phyloP scores from a whole-genome alignment of 495 filamentous ascomycete genomes.

The Lophiostoma macrostomum region DNA sequence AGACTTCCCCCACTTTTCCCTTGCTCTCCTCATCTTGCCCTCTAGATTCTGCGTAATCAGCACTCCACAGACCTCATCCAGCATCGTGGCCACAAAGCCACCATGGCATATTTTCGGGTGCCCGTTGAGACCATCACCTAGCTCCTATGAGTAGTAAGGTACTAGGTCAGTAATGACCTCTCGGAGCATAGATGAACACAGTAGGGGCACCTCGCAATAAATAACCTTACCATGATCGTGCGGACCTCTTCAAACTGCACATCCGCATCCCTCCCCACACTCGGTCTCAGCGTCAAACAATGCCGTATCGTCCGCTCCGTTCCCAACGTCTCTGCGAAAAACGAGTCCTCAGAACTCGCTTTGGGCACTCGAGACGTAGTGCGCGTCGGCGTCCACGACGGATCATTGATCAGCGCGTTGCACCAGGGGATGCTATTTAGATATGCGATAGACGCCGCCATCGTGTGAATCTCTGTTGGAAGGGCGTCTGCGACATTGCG shows the following conservation, averaged over 20 bases:
- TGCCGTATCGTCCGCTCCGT: conserved; percentile 49
- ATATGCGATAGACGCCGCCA: conserved; percentile 28
- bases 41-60: conserved; percentile 49
- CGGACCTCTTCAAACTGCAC: conserved; percentile 1
- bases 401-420: conserved; percentile 46
- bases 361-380: conserved; percentile 48
- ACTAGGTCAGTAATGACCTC: conserved; percentile 19
- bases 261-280: background rate
- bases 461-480: conserved; percentile 1
- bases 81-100: conserved; percentile 56
- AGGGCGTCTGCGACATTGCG: background rate
- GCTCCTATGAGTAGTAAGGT: conserved; percentile 49
- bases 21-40: conserved; percentile 14
- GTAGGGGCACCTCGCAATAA: too few species aligned
- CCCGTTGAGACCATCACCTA: conserved; percentile 58
- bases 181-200: too few species aligned
- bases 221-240: conserved; percentile 10
- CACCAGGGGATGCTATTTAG: conserved; percentile 60
- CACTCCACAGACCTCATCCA: conserved; percentile 57
- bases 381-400: conserved; percentile 39
- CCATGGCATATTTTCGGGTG: conserved; percentile 58
- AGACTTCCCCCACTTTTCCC: conserved; percentile 3
- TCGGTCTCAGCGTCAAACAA: conserved; percentile 48
- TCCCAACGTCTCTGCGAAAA: conserved; percentile 57
- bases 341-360: conserved; percentile 48